These are phyloP conservation scores for Penicillium rolfsii DNA, from an alignment of 2,329 filamentous ascomycete genomes.

Conservation along the genomic window DNA sequence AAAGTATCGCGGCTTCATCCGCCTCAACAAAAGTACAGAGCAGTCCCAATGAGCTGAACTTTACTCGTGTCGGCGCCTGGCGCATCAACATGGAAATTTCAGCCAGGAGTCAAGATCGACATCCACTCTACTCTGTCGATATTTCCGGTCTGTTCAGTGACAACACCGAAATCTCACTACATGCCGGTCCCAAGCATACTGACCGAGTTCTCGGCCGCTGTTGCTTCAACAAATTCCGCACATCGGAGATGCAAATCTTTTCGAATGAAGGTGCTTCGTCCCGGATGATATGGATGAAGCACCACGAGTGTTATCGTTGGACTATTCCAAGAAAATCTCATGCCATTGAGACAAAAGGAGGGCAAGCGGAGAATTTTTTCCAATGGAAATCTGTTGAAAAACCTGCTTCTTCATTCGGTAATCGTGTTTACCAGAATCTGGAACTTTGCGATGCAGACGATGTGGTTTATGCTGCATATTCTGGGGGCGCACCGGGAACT, in stretches of 20 bases:
- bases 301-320: not conserved
- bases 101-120: too few species aligned
- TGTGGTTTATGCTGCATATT: not conserved
- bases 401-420: not conserved
- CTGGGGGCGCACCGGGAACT: not conserved
- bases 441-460: not conserved
- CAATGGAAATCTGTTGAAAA: not conserved
- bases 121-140: not conserved
- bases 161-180: not conserved
- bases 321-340: not conserved
- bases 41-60: not conserved
- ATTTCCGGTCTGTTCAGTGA: not conserved
- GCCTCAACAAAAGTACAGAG: not conserved
- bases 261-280: not conserved
- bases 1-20: not conserved
- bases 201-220: not conserved
- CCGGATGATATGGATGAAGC: not conserved
- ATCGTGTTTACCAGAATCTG: not conserved
- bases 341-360: not conserved
- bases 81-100: not conserved
- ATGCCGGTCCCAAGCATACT: not conserved
- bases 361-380: not conserved
- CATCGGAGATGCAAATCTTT: not conserved
- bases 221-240: not conserved
- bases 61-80: not conserved